Conservation (phyloP, 306 rosid species). For the Calophaca sinica region DNA sequence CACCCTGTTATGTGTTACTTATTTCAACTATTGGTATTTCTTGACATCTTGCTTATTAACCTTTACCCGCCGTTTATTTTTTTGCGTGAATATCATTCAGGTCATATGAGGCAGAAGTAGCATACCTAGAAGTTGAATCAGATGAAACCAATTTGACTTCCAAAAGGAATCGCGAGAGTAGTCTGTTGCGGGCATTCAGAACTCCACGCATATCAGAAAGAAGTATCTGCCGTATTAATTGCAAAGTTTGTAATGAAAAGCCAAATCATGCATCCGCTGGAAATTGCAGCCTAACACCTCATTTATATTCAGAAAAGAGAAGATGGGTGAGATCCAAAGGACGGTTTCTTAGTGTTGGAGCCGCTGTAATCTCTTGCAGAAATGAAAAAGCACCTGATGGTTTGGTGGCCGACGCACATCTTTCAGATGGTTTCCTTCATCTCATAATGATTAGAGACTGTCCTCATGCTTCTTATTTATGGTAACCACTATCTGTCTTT, state of each 20-base stretch:
- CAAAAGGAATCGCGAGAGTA: slow-evolving; percentile 51
- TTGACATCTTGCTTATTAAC: slow-evolving; percentile 29
- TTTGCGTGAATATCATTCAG: slow-evolving; percentile 51
- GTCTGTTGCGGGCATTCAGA: slow-evolving; percentile 36
- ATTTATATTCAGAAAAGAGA: slow-evolving; percentile 54
- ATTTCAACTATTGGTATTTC: slow-evolving; percentile 28
- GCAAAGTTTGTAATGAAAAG: slow-evolving; percentile 68
- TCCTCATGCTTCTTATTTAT: slow-evolving; percentile 80
- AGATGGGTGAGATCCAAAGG: slow-evolving; percentile 85
- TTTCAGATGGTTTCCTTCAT: slow-evolving; percentile 92
- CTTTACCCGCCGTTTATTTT: background rate
- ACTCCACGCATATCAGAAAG: slow-evolving; percentile 55
- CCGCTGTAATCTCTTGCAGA: slow-evolving; percentile 86
- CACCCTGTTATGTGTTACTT: background rate
- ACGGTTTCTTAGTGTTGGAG: slow-evolving; percentile 84
- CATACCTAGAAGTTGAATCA: slow-evolving; percentile 75
- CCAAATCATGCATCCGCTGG: slow-evolving; percentile 44
- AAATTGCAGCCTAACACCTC: slow-evolving; percentile 47
- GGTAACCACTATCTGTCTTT: slow-evolving; percentile 53
- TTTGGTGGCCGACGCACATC: slow-evolving; percentile 95
- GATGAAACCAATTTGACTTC: slow-evolving; percentile 56
- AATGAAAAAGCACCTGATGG: slow-evolving; percentile 97
- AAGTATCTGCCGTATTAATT: slow-evolving; percentile 73
- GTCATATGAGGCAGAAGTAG: slow-evolving; percentile 89
- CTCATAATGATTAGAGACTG: slow-evolving; percentile 85